Evolutionary conservation across 495 filamentous ascomycete genomes (phyloP).

Genomic region (Penicillium diatomitis): DNA sequence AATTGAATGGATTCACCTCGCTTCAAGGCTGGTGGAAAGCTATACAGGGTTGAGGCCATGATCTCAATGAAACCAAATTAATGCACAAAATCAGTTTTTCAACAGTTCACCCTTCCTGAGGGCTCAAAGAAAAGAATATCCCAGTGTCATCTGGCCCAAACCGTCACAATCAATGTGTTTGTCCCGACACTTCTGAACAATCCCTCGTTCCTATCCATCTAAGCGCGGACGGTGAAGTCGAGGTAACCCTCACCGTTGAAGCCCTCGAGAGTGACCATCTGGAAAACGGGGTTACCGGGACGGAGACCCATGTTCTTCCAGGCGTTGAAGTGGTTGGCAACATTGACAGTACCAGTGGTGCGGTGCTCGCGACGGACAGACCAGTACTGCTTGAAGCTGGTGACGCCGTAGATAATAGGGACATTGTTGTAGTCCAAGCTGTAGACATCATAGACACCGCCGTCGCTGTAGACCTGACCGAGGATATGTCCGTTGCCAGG

Average conservation of each 20-base stretch:
- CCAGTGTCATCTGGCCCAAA: no score
- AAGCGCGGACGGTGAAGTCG: background rate
- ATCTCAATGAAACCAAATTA: no score
- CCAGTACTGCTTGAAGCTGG: background rate
- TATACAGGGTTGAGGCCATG: no score
- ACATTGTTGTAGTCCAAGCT: background rate
- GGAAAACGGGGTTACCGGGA: background rate
- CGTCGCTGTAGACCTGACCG: background rate
- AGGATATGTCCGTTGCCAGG: background rate
- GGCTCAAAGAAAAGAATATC: no score
- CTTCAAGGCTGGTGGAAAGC: no score
- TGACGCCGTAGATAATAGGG: background rate
- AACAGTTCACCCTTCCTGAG: no score
- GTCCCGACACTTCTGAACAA: no score
- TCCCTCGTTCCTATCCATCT: no score
- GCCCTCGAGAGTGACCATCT: background rate
- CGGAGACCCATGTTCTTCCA: background rate
- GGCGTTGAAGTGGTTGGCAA: background rate
- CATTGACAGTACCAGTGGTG: background rate
- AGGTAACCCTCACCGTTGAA: background rate
- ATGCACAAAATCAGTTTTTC: no score
- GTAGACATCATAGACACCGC: background rate
- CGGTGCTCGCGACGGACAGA: background rate
- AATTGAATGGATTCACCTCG: no score
- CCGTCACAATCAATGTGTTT: no score